Conservation (phyloP, 164 flowering plant species). For the Sextonia rubra region DNA sequence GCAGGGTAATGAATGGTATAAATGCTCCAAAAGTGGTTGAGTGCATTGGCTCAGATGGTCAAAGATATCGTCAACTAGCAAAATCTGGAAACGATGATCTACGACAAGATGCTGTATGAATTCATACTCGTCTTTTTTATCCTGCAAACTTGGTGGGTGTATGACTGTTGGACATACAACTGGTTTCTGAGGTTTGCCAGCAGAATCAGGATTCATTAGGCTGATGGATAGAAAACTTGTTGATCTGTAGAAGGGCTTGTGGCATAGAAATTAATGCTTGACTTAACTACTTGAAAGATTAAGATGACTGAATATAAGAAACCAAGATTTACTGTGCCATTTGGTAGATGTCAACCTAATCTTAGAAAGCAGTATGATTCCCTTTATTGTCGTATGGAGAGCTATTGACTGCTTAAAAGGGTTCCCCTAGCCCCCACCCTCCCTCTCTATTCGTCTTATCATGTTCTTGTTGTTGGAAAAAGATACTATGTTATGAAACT, state of each 20-base stretch:
- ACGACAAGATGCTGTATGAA: conserved; percentile 97
- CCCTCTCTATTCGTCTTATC: no score
- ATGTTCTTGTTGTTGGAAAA: no score
- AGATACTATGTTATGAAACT: no score
- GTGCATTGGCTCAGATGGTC: conserved; percentile 94
- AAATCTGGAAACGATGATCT: conserved; percentile 99
- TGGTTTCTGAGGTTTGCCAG: not conserved
- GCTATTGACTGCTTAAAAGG: not conserved
- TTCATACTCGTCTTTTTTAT: not conserved
- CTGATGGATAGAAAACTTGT: not conserved
- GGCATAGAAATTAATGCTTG: not conserved
- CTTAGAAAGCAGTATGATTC: not conserved
- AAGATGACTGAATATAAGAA: not conserved
- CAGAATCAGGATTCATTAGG: not conserved
- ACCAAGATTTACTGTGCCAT: not conserved
- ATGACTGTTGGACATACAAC: not conserved
- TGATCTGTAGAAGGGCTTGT: not conserved
- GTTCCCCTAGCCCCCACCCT: no score
- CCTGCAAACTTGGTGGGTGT: not conserved
- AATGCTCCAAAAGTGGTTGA: conserved; percentile 97
- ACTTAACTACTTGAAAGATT: not conserved
- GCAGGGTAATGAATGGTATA: conserved; percentile 96
- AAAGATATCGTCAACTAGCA: conserved; percentile 86
- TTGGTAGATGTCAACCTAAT: not conserved
- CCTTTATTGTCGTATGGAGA: not conserved